These are phyloP conservation scores for Boechera stricta DNA, from an alignment of 345 rosid species.

Conservation along the genomic window DNA sequence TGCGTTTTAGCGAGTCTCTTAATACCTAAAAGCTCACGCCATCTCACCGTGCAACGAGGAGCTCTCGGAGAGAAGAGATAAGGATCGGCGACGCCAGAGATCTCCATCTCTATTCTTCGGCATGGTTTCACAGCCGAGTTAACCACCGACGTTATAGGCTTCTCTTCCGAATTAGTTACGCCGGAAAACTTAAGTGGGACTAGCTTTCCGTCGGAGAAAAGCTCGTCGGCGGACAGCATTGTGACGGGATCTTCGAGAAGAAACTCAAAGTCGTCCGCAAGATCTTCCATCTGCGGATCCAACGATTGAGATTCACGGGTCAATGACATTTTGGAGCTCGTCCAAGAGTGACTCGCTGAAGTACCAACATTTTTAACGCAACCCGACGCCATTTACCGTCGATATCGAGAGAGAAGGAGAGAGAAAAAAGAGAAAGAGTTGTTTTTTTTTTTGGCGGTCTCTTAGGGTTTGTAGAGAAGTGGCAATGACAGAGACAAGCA, in stretches of 20 bases:
- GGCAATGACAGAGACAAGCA: constrained; percentile 44
- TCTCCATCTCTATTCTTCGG: constrained; percentile 54
- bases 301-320: constrained; percentile 38
- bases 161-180: constrained; percentile 24
- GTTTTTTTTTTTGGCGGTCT: constrained; percentile 20
- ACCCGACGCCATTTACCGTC: constrained; percentile 69
- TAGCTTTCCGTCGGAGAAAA: constrained; percentile 85
- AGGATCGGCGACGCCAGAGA: constrained; percentile 55
- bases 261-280: constrained; percentile 88
- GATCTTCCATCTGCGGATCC: constrained; percentile 41
- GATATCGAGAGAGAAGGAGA: constrained; percentile 27
- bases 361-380: constrained; percentile 75
- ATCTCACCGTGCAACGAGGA: constrained; percentile 83
- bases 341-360: constrained; percentile 59
- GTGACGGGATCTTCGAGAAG: constrained; percentile 77
- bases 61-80: constrained; percentile 81
- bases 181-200: constrained; percentile 70
- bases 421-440: not conserved
- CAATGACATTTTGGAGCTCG: constrained; percentile 48
- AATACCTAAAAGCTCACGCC: constrained; percentile 89
- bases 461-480: constrained; percentile 46
- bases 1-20: constrained; percentile 55
- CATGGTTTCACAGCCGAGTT: constrained; percentile 46
- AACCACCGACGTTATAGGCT: constrained; percentile 32
- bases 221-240: constrained; percentile 94